Conservation (phyloP, 768 basidiomycete species). For the Pholiota molesta region DNA sequence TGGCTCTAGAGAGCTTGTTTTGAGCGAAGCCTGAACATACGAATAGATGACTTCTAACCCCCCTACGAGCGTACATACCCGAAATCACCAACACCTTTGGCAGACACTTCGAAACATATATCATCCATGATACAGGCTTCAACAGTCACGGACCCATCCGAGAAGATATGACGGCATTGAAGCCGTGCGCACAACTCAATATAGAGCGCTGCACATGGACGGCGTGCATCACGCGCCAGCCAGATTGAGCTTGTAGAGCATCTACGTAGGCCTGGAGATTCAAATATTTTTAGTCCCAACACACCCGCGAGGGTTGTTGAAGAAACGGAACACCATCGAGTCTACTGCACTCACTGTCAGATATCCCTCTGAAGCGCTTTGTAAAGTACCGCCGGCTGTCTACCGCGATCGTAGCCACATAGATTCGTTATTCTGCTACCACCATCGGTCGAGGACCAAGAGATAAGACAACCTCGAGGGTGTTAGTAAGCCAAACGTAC, state of each 20-base stretch:
- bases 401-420: background rate
- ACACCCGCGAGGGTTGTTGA: background rate
- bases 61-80: too few relatives aligned
- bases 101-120: background rate
- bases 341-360: background rate
- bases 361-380: background rate
- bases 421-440: background rate
- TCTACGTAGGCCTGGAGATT: background rate
- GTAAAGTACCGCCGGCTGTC: background rate
- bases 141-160: slow-evolving; percentile 25
- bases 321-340: background rate
- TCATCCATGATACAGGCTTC: background rate
- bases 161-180: slow-evolving; percentile 29
- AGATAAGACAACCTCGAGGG: background rate
- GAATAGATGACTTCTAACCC: too few relatives aligned
- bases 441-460: background rate
- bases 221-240: slow-evolving; percentile 16
- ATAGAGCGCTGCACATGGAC: slow-evolving; percentile 18
- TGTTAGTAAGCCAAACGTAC: background rate
- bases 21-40: too few relatives aligned
- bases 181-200: background rate
- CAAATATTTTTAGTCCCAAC: slow-evolving; percentile 1
- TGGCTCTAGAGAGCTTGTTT: too few relatives aligned
- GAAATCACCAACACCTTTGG: background rate
- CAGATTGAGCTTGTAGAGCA: background rate